phyloP scores from a whole-genome alignment of 2,329 filamentous ascomycete species.

The Colletotrichum lindemuthianum region DNA sequence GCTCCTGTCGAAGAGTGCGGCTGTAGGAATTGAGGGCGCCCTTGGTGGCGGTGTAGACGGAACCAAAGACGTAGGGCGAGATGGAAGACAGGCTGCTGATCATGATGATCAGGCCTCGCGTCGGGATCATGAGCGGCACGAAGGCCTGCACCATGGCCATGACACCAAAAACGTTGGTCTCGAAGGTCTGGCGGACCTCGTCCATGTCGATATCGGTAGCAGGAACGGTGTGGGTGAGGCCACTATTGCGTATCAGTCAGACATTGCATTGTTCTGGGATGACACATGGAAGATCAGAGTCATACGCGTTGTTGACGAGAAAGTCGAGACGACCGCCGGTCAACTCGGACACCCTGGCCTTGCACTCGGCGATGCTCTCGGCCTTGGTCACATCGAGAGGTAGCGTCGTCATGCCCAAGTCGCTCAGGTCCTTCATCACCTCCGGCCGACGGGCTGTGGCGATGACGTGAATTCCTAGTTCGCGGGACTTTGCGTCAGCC shows the following conservation, averaged over 20 bases:
- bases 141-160: conserved; percentile 66
- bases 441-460: conserved; percentile 63
- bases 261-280: neutral
- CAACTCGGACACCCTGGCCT: conserved; percentile 56
- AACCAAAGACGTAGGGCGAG: conserved; percentile 63
- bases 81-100: conserved; percentile 62
- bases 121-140: conserved; percentile 57
- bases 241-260: conserved; percentile 46
- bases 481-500: neutral
- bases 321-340: conserved; percentile 66
- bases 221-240: conserved; percentile 61
- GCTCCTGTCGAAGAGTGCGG: conserved; percentile 62
- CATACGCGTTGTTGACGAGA: conserved; percentile 69
- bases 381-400: conserved; percentile 63
- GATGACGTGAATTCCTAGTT: conserved; percentile 62
- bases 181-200: conserved; percentile 63
- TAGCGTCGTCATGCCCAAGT: conserved; percentile 59
- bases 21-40: conserved; percentile 64
- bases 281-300: neutral
- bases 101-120: conserved; percentile 64
- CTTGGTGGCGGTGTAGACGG: conserved; percentile 66
- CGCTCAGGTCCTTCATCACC: conserved; percentile 57
- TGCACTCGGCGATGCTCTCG: conserved; percentile 60
- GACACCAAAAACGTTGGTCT: conserved; percentile 67
- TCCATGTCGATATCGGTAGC: conserved; percentile 62